A percentile compares a stretch with the other conserved stretches of the same genome.
phyloP scores from a whole-genome alignment of 352 stramenopile genomes.

The Pythium brachiatum region DNA sequence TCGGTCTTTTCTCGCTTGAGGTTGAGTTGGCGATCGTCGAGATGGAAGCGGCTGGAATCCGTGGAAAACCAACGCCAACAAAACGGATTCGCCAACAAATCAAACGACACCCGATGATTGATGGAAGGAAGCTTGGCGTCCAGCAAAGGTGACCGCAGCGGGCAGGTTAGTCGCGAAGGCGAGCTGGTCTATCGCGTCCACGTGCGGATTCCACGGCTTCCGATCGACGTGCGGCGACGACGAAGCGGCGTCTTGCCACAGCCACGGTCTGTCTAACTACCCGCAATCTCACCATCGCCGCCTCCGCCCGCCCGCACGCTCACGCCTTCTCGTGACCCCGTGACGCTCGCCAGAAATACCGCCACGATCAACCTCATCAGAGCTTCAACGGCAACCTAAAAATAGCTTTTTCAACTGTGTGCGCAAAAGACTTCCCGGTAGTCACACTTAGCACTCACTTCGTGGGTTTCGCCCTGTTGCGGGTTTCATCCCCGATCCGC shows the following conservation, averaged over 20 bases:
- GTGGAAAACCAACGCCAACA: constrained; percentile 1
- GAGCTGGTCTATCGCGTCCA: neutral
- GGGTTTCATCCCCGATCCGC: too few relatives aligned
- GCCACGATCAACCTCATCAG: neutral
- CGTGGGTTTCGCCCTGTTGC: neutral
- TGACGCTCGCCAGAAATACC: constrained; percentile 1
- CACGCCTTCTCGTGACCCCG: neutral
- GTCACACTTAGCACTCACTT: neutral
- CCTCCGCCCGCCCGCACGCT: neutral
- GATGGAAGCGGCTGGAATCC: neutral
- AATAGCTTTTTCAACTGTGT: neutral
- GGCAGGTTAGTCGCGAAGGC: neutral
- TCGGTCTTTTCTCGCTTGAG: neutral
- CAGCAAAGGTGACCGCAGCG: neutral
- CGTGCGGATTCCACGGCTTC: neutral
- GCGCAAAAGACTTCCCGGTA: neutral
- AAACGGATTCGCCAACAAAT: neutral
- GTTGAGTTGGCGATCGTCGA: neutral
- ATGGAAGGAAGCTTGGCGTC: neutral
- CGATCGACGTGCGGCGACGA: constrained; percentile 12
- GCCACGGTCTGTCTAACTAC: constrained; percentile 17
- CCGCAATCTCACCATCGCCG: constrained; percentile 1
- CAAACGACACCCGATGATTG: neutral
- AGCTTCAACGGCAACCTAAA: constrained; percentile 1
- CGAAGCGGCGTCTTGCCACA: constrained; percentile 17